Evolutionary conservation across 192 early-diverging fungal genomes (phyloP).

Genomic region (Fimicolochytrium jonesii): DNA sequence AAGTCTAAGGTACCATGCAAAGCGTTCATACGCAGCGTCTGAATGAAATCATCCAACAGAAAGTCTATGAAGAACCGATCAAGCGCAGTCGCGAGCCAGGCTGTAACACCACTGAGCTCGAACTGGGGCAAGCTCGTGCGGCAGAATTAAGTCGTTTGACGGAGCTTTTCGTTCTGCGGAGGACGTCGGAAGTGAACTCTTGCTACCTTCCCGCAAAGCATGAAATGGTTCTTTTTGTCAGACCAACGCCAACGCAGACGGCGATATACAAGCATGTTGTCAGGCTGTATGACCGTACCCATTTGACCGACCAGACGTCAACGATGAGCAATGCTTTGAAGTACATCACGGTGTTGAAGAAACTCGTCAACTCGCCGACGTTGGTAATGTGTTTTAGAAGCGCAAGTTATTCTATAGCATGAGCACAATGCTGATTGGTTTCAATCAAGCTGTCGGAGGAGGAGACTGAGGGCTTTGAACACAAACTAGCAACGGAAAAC

Average conservation of each 20-base stretch:
- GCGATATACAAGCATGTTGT: constrained; percentile 20
- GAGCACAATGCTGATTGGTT: neutral
- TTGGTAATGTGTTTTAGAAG: too few species aligned
- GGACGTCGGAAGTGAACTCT: constrained; percentile 46
- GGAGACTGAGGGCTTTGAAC: too few species aligned
- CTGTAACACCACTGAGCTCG: constrained; percentile 23
- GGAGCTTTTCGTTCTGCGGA: constrained; percentile 54
- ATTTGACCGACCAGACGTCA: neutral
- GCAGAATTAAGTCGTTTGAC: constrained; percentile 36
- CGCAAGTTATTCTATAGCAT: neutral
- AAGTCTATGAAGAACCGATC: constrained; percentile 41
- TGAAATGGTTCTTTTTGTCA: constrained; percentile 54
- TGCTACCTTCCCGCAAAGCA: constrained; percentile 58
- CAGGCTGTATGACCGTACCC: neutral
- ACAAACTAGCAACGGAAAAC: too few species aligned
- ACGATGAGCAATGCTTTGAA: constrained; percentile 32
- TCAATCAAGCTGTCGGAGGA: too few species aligned
- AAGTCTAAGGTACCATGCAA: too few species aligned
- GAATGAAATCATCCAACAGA: too few species aligned
- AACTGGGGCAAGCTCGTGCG: constrained; percentile 25
- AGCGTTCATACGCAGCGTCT: too few species aligned
- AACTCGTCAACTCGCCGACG: constrained; percentile 29
- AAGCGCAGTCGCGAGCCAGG: constrained; percentile 17
- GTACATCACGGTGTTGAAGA: constrained; percentile 41
- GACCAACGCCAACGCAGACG: constrained; percentile 40